Percentiles rank a stretch among this genome's conserved stretches.
These are phyloP conservation scores for Suhomyces wounanorum DNA, from an alignment of 1,139 yeast genomes.

Conservation along the genomic window DNA sequence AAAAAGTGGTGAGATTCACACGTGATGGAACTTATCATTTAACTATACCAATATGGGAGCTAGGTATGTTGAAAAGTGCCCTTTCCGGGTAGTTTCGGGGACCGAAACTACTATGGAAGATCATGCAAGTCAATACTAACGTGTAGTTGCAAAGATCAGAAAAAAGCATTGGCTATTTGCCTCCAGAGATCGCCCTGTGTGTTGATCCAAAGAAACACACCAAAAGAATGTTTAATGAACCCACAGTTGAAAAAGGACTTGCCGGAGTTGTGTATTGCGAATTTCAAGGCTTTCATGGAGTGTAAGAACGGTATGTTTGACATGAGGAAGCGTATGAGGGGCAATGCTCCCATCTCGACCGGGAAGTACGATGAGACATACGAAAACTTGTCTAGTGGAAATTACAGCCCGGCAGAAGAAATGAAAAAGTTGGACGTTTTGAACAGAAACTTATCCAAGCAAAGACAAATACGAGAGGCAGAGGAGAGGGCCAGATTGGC, in stretches of 20 bases:
- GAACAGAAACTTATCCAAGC: constrained; percentile 47
- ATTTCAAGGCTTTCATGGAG: constrained; percentile 81
- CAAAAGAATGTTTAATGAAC: constrained; percentile 81
- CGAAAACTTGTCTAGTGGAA: constrained; percentile 74
- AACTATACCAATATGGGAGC: constrained; percentile 28
- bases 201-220: constrained; percentile 83
- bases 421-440: constrained; percentile 63
- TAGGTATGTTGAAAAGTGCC: constrained; percentile 26
- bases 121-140: constrained; percentile 12
- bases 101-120: not conserved
- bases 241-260: constrained; percentile 74
- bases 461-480: constrained; percentile 24
- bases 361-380: constrained; percentile 90
- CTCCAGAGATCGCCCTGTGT: constrained; percentile 97
- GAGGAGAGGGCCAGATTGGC: constrained; percentile 11
- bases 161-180: constrained; percentile 91
- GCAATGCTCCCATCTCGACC: constrained; percentile 90
- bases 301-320: constrained; percentile 85
- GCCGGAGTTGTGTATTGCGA: constrained; percentile 88
- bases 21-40: constrained; percentile 52
- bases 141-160: constrained; percentile 84
- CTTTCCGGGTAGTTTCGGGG: not conserved
- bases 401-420: constrained; percentile 81
- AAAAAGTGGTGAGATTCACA: constrained; percentile 20
- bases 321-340: constrained; percentile 89